Percentiles rank a stretch among this genome's conserved stretches.
Conservation (phyloP, 495 filamentous ascomycete species). For the Usnea hakonensis region DNA sequence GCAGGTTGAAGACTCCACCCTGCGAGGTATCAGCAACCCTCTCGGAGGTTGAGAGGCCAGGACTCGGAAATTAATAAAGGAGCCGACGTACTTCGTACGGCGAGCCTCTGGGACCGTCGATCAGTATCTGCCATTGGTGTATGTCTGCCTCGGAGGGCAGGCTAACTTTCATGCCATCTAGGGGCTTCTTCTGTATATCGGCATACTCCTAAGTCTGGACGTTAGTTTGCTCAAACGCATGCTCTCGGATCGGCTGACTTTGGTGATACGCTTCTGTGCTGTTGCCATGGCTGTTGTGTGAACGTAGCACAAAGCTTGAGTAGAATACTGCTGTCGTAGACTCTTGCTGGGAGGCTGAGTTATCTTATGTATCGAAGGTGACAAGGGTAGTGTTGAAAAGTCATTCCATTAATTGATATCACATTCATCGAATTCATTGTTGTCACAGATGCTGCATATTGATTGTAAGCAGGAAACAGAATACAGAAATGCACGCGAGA, state of each 20-base stretch:
- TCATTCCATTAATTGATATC: neutral
- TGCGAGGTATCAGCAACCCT: constrained; percentile 25
- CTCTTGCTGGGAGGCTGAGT: neutral
- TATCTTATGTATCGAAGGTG: neutral
- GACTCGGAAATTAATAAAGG: neutral
- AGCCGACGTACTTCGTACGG: constrained; percentile 54
- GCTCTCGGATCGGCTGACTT: constrained; percentile 34
- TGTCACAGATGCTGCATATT: neutral
- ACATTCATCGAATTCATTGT: neutral
- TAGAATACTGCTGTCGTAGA: neutral
- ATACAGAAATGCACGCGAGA: no score
- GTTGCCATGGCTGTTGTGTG: constrained; percentile 3
- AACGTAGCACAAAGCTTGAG: neutral
- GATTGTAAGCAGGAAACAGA: no score
- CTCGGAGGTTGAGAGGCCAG: neutral
- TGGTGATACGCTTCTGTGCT: constrained; percentile 49
- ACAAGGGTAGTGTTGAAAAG: neutral
- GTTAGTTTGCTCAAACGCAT: constrained; percentile 7
- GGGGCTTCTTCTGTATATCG: constrained; percentile 58
- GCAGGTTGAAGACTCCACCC: constrained; percentile 72
- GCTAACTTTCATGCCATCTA: constrained; percentile 55
- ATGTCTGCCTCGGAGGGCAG: constrained; percentile 67
- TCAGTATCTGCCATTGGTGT: constrained; percentile 72
- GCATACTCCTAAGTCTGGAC: constrained; percentile 52
- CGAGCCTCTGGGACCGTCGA: constrained; percentile 66